phyloP scores from a whole-genome alignment of 2,329 filamentous ascomycete genomes.

The Hortaea werneckii region DNA sequence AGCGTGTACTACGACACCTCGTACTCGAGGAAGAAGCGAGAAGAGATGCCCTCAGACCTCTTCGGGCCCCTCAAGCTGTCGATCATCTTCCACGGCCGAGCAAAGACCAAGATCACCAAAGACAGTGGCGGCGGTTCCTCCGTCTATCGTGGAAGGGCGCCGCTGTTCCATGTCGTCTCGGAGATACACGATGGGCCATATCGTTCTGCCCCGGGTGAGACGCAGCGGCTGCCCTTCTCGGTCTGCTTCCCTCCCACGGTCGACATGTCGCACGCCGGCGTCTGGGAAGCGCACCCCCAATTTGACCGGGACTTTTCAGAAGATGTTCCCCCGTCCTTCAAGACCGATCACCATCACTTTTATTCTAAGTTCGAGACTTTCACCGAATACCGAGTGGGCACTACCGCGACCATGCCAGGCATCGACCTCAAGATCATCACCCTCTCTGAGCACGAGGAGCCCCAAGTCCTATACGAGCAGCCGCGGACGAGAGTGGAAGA shows the following conservation, averaged over 20 bases:
- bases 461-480: neutral
- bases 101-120: neutral
- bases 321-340: too few species aligned
- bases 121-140: too few species aligned
- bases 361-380: neutral
- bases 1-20: neutral
- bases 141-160: neutral
- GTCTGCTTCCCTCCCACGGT: neutral
- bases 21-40: neutral
- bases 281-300: too few species aligned
- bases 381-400: neutral
- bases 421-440: neutral
- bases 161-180: neutral
- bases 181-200: neutral
- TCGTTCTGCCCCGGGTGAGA: neutral
- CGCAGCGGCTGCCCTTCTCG: neutral
- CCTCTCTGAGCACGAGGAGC: neutral
- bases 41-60: neutral
- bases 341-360: too few species aligned
- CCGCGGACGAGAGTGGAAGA: neutral
- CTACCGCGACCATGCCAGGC: neutral
- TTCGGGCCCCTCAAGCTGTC: neutral
- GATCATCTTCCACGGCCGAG: neutral
- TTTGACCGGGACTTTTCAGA: too few species aligned
- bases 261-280: too few species aligned